Conservation (phyloP, 768 basidiomycete species). For the Hemileccinum rubropunctum region DNA sequence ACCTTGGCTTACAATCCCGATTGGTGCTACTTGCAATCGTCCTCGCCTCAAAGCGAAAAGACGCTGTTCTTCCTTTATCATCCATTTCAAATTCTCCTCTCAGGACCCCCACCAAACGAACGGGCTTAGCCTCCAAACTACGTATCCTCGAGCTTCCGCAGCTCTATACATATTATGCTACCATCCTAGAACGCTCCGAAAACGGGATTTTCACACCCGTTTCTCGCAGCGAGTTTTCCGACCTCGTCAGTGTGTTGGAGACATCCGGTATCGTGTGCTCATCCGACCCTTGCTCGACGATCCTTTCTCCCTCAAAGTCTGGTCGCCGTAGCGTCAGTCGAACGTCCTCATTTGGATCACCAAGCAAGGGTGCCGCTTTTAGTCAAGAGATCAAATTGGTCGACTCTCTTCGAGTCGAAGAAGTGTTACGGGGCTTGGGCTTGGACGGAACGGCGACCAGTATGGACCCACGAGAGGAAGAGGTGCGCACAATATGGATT, state of each 20-base stretch:
- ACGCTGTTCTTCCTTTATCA: conserved; percentile 53
- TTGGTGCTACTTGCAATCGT: conserved; percentile 64
- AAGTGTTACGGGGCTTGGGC: conserved; percentile 70
- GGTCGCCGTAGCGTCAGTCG: conserved; percentile 54
- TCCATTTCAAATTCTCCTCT: conserved; percentile 31
- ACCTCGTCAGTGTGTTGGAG: conserved; percentile 70
- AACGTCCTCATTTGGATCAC: conserved; percentile 52
- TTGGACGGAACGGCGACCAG: conserved; percentile 13
- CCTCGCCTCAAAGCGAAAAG: conserved; percentile 60
- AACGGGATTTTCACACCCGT: conserved; percentile 58
- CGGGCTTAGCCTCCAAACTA: conserved; percentile 34
- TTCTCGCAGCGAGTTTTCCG: conserved; percentile 73
- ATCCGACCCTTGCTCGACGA: conserved; percentile 30
- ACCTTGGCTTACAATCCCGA: conserved; percentile 72
- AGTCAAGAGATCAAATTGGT: conserved; percentile 51
- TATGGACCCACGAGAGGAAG: conserved; percentile 42
- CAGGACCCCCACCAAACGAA: conserved; percentile 53
- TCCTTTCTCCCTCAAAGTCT: conserved; percentile 43
- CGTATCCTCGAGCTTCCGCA: conserved; percentile 55
- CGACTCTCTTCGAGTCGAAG: conserved; percentile 63
- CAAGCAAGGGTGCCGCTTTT: conserved; percentile 22
- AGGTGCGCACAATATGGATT: conserved; percentile 41
- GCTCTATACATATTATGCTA: conserved; percentile 62
- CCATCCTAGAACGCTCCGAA: conserved; percentile 55
- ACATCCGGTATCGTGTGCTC: conserved; percentile 60